phyloP scores from a whole-genome alignment of 345 rosid species.

The Acer campestre region DNA sequence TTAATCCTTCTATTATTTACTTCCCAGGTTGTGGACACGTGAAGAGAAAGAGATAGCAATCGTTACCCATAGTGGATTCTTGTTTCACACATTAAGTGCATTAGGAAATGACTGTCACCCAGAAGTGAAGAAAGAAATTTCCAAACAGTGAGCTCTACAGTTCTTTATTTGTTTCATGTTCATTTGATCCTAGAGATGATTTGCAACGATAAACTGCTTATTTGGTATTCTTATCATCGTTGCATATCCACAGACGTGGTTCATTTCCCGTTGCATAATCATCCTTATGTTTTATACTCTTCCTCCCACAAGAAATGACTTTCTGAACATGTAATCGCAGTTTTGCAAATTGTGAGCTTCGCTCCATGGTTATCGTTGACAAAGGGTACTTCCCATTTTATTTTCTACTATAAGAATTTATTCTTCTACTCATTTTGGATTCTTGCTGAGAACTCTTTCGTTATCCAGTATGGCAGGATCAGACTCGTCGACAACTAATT shows the following conservation, averaged over 20 bases:
- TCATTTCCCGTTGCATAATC: not conserved
- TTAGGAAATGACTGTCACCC: constrained; percentile 85
- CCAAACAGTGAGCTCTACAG: constrained; percentile 60
- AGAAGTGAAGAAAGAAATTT: constrained; percentile 68
- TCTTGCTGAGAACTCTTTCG: constrained; percentile 7
- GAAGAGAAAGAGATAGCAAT: constrained; percentile 97
- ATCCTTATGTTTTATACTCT: not conserved
- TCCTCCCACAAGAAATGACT: constrained; percentile 13
- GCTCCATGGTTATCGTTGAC: constrained; percentile 87
- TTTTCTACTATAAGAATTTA: not conserved
- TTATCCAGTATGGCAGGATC: constrained; percentile 73
- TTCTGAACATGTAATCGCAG: constrained; percentile 39
- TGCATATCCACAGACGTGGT: not conserved
- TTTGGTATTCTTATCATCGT: not conserved
- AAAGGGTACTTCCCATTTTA: constrained; percentile 48
- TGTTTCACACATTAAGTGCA: constrained; percentile 71
- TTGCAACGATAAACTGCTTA: not conserved
- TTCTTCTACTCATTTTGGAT: not conserved
- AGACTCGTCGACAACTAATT: constrained; percentile 58
- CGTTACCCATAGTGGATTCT: constrained; percentile 94
- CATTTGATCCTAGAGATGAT: not conserved
- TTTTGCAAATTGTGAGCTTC: constrained; percentile 95
- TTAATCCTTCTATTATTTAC: constrained; percentile 7
- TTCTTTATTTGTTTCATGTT: not conserved
- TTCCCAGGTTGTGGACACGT: constrained; percentile 91